Base-by-base conservation (phyloP, 2,329 filamentous ascomycete genomes). In the Xylariomycetidae sp. region DNA sequence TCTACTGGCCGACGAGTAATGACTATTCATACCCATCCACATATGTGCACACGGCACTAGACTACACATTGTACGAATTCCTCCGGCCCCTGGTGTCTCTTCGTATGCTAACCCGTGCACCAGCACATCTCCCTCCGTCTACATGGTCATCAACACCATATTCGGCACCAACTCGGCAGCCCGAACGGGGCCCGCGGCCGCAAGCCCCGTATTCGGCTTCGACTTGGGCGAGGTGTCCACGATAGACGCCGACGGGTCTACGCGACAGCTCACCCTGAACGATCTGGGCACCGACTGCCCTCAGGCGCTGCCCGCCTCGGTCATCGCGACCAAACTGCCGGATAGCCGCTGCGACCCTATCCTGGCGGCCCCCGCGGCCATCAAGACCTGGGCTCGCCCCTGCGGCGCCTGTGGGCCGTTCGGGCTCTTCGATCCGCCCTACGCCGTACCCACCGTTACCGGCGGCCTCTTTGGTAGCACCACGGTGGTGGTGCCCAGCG, bases 41-140 rank as follows among this genome's bases (percentile, higher is more conserved):
- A 18, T 56, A 51, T 34, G 45, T 57, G 22, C 46, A 59, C 27
- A 32, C 43, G 11, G 33, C 22, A 3, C 37, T 58, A 4, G 45
- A 38, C 31, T 61, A 61, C 31, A 60, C 57, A 16, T 61, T 60
- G 56, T 58, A 51, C 34, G 52, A 18, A 19, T 27, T 23, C 20
- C 20, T n/a, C 20, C 42, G 31, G 12, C 13, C 10, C 16, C 8
- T 3, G 31, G 13, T 27, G 30, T 22, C 14, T 8, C 16, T 18
- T 9, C 14, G n/a, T 28, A 9, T 12, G 23, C 26, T 31, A 35
- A 46, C 38, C 11, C 25, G 11, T 20, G 7, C 19, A 16, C 20
- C n/a, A 62, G 59, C 38, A 61, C 57, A n/a, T 62, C 55, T 2
- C 60, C 61, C 4, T 62, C 59, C 6, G 56, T 63, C 20, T 64